Percentiles rank a stretch among this genome's conserved stretches.
Conservation (phyloP, 1,284 basidiomycete genomes). For the Violaceomyces palustris region DNA sequence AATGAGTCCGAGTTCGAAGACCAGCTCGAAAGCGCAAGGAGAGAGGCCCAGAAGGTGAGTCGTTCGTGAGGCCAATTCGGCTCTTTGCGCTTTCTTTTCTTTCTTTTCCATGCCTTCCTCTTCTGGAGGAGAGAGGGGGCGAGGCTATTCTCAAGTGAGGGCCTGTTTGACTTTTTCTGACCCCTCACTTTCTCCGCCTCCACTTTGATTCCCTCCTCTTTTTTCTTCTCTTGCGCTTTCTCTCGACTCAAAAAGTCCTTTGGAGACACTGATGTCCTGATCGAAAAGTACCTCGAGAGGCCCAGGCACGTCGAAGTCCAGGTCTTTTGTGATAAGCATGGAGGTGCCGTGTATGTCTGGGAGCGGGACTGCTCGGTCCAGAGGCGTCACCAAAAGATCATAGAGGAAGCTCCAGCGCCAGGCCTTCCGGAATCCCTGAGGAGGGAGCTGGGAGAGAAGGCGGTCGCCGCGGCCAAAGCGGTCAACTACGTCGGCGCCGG, state of each 20-base stretch:
- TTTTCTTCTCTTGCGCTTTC: background rate
- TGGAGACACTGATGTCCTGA: slow-evolving; percentile 58
- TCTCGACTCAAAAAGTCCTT: slow-evolving; percentile 13
- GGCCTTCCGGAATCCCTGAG: slow-evolving; percentile 71
- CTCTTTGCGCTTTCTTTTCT: too few relatives aligned
- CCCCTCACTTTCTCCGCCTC: background rate
- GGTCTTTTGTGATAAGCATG: slow-evolving; percentile 58
- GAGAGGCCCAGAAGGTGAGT: slow-evolving; percentile 59
- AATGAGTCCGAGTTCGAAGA: slow-evolving; percentile 66
- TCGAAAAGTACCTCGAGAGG: slow-evolving; percentile 45
- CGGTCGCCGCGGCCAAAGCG: slow-evolving; percentile 81
- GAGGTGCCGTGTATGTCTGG: slow-evolving; percentile 77
- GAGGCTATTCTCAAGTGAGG: background rate
- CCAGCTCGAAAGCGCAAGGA: slow-evolving; percentile 73
- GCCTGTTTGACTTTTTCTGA: background rate
- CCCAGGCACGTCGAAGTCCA: slow-evolving; percentile 66
- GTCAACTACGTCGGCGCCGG: slow-evolving; percentile 89
- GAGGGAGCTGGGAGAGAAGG: slow-evolving; percentile 75
- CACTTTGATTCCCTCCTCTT: background rate
- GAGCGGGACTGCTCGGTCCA: slow-evolving; percentile 93
- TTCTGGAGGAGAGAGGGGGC: background rate
- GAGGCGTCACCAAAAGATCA: slow-evolving; percentile 88
- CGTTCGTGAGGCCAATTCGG: background rate
- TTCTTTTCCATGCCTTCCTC: too few relatives aligned
- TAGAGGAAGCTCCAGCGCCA: slow-evolving; percentile 90